A percentile compares a stretch with the other conserved stretches of the same genome.
Conservation (phyloP, 2,329 filamentous ascomycete species). For the Ophiostoma ips region DNA sequence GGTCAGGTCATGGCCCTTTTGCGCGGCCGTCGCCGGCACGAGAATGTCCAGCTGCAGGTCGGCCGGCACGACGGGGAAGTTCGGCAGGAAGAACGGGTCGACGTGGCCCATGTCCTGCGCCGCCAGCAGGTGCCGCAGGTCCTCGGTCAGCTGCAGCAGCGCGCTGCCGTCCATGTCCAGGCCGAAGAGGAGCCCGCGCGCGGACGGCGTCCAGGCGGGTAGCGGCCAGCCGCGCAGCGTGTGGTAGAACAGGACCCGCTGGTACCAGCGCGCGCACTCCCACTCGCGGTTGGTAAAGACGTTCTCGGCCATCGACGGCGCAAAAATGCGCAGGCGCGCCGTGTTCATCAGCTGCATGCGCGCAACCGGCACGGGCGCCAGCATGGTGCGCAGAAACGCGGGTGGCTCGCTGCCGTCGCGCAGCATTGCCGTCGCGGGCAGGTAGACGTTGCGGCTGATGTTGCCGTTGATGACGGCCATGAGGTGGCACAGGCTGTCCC, state of each 20-base stretch:
- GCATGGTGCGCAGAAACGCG: background rate
- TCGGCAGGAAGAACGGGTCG: too few relatives aligned
- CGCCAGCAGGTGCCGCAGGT: too few relatives aligned
- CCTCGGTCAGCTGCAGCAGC: background rate
- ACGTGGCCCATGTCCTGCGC: too few relatives aligned
- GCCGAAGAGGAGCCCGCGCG: background rate
- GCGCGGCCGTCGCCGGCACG: too few relatives aligned
- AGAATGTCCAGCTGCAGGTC: too few relatives aligned
- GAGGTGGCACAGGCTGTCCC: too few relatives aligned
- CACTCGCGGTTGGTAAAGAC: background rate
- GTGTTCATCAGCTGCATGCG: background rate
- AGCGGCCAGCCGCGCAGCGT: background rate
- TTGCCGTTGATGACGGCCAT: too few relatives aligned
- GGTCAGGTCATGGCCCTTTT: too few relatives aligned
- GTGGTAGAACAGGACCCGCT: background rate
- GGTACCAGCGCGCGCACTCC: background rate
- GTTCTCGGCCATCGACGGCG: background rate
- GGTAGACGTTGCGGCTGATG: too few relatives aligned
- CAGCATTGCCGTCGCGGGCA: background rate
- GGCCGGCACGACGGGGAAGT: too few relatives aligned
- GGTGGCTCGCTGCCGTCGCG: background rate
- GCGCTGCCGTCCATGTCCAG: background rate
- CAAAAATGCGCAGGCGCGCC: background rate
- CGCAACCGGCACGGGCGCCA: background rate
- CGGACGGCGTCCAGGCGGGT: background rate